Evolutionary conservation across 176 grass and related monocot genomes (phyloP).

Genomic region (Aegilops speltoides): DNA sequence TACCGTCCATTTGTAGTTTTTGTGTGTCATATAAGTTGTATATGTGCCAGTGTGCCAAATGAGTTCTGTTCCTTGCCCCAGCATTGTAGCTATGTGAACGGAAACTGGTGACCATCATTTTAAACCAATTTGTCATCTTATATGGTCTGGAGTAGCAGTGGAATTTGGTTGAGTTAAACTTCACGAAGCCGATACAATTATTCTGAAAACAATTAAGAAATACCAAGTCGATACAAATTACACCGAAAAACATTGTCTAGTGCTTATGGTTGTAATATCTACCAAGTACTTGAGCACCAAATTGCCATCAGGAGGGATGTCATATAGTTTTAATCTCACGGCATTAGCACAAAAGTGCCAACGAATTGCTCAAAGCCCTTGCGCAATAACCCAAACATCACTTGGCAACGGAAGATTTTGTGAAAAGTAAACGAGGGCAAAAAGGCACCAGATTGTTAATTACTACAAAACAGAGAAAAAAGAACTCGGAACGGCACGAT

Average conservation of each 20-base stretch:
- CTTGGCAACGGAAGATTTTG: conserved; percentile 12
- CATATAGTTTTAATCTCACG: conserved; percentile 35
- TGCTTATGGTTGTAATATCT: background rate
- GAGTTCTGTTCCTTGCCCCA: too few species aligned
- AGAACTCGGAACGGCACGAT: background rate
- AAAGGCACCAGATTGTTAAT: background rate
- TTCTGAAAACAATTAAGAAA: too few species aligned
- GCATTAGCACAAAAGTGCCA: conserved; percentile 26
- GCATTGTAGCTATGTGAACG: background rate
- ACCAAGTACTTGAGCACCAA: background rate
- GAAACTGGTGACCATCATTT: background rate
- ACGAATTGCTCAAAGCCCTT: conserved; percentile 54
- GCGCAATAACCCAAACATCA: conserved; percentile 60
- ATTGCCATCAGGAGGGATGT: conserved; percentile 47
- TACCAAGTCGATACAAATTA: background rate
- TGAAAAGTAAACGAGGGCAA: background rate
- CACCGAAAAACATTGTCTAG: background rate
- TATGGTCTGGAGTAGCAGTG: background rate
- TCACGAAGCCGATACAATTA: background rate
- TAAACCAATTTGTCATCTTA: background rate
- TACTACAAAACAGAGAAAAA: background rate
- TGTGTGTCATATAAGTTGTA: too few species aligned
- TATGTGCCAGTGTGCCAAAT: too few species aligned
- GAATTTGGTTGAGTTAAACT: background rate
- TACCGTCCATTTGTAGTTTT: too few species aligned